These are phyloP conservation scores for Mycena amicta DNA, from an alignment of 768 basidiomycete species.

Conservation along the genomic window DNA sequence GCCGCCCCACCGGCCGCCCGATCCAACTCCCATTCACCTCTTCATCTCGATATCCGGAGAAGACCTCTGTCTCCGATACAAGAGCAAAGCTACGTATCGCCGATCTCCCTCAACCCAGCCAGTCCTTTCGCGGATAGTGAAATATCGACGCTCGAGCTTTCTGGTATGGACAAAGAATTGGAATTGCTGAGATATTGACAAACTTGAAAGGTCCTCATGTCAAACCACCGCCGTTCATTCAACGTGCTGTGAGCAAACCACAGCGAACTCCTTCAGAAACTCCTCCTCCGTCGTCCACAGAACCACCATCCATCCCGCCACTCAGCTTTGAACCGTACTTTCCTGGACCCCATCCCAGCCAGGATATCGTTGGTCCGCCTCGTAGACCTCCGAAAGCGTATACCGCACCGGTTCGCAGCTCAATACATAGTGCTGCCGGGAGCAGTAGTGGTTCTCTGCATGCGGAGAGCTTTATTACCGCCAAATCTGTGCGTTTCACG, in stretches of 20 bases:
- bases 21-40: conserved; percentile 14
- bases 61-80: conserved; percentile 21
- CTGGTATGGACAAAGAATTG: not conserved
- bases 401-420: not conserved
- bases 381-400: conserved; percentile 13
- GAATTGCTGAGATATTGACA: not conserved
- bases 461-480: conserved; percentile 23
- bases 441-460: conserved; percentile 21
- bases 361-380: conserved; percentile 16
- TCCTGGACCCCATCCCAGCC: conserved; percentile 20
- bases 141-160: conserved; percentile 12
- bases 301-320: conserved; percentile 13
- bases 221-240: not conserved
- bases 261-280: no score
- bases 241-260: conserved; percentile 1
- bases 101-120: no score
- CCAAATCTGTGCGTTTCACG: conserved; percentile 11
- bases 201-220: conserved; percentile 2
- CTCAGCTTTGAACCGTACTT: conserved; percentile 14
- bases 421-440: not conserved
- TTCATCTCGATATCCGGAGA: conserved; percentile 11
- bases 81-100: conserved; percentile 14
- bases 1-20: conserved; percentile 6
- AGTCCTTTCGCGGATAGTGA: conserved; percentile 12
- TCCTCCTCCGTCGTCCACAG: not conserved